Percentiles rank a stretch among this genome's conserved stretches.
These are phyloP conservation scores for Rhynchospora breviuscula DNA, from an alignment of 176 grass and related monocot genomes.

Conservation along the genomic window DNA sequence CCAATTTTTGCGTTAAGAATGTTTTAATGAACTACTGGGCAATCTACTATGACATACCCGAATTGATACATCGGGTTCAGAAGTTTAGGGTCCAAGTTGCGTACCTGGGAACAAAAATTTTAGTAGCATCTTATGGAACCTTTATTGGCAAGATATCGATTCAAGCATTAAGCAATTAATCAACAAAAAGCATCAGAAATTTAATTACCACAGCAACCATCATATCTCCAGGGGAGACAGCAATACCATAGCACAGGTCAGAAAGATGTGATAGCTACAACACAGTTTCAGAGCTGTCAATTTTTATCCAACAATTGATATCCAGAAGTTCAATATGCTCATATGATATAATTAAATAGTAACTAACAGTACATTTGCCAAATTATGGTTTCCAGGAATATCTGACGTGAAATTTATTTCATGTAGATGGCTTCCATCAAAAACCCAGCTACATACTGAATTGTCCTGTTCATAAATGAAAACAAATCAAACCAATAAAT, in stretches of 20 bases:
- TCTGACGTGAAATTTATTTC: constrained; percentile 48
- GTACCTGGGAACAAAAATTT: constrained; percentile 38
- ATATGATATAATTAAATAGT: constrained; percentile 33
- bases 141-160: background rate
- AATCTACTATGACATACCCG: constrained; percentile 42
- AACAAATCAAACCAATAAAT: constrained; percentile 27
- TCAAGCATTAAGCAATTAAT: constrained; percentile 14
- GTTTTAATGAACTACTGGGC: background rate
- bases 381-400: constrained; percentile 39
- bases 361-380: background rate
- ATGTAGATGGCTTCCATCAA: constrained; percentile 40
- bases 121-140: background rate
- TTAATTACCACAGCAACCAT: constrained; percentile 77
- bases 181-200: constrained; percentile 23
- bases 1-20: background rate
- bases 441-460: constrained; percentile 67
- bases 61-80: constrained; percentile 94
- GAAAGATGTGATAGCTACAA: constrained; percentile 64
- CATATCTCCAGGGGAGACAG: constrained; percentile 62
- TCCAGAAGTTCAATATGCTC: constrained; percentile 21
- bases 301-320: constrained; percentile 1
- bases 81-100: constrained; percentile 55
- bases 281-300: background rate
- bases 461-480: constrained; percentile 52
- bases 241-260: constrained; percentile 78